Conservation (phyloP, 257 asterid genomes). For the Plectranthus barbatus region DNA sequence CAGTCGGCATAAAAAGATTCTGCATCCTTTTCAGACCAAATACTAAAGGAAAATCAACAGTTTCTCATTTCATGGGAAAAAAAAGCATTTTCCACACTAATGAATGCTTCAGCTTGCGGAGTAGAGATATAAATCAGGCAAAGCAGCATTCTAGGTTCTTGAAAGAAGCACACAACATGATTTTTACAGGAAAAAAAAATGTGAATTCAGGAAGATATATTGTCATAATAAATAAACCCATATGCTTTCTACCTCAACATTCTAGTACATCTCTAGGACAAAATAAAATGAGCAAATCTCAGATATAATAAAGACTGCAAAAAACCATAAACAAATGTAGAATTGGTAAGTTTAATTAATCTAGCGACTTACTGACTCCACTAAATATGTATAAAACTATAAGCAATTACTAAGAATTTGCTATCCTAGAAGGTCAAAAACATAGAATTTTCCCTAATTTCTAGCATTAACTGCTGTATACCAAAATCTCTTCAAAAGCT, state of each 20-base stretch:
- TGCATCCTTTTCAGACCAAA: not conserved
- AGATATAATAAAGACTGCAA: not conserved
- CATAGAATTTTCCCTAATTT: conserved; percentile 4
- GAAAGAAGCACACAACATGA: not conserved
- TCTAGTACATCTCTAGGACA: not conserved
- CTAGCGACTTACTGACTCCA: not conserved
- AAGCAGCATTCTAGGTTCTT: not conserved
- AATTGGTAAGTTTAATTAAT: conserved; percentile 11
- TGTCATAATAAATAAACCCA: not conserved
- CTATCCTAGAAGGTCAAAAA: conserved; percentile 23
- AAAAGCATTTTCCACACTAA: no score
- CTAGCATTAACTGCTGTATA: conserved; percentile 35
- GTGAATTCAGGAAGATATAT: not conserved
- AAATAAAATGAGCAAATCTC: not conserved
- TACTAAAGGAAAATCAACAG: not conserved
- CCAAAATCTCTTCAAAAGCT: conserved; percentile 29
- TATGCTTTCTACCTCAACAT: not conserved
- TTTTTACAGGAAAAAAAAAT: not conserved
- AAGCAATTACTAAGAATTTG: conserved; percentile 25
- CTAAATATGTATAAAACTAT: conserved; percentile 27
- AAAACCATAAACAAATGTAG: not conserved
- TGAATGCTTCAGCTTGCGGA: not conserved
- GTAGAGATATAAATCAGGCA: not conserved
- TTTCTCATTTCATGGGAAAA: not conserved
- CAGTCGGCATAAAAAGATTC: not conserved